Evolutionary conservation across 2,329 filamentous ascomycete species (phyloP).

Genomic region (Aspergillus sp.): DNA sequence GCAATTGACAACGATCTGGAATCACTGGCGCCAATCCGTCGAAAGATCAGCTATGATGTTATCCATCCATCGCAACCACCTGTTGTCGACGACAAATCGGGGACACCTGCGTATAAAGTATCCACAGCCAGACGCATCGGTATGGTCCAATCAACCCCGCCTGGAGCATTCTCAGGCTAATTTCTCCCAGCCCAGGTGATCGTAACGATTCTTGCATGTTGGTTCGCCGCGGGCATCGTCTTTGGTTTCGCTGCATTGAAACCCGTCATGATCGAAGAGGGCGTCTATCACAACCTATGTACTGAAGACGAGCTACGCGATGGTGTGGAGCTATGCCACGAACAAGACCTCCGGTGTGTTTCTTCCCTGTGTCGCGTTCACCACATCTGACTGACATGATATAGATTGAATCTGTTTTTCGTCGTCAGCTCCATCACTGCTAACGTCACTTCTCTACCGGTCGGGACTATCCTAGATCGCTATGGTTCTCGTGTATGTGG

Average conservation of each 20-base stretch:
- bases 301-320: constrained; percentile 50
- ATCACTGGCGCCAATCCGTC: constrained; percentile 15
- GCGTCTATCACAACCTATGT: constrained; percentile 68
- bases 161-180: constrained; percentile 54
- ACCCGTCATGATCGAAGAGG: constrained; percentile 72
- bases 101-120: constrained; percentile 51
- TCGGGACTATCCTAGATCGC: constrained; percentile 80
- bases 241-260: constrained; percentile 86
- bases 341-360: constrained; percentile 55
- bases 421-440: constrained; percentile 83
- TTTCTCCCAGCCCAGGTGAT: constrained; percentile 55
- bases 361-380: too few species aligned
- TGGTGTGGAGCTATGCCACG: constrained; percentile 54
- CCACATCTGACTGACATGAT: not conserved
- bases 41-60: constrained; percentile 41
- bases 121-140: constrained; percentile 19
- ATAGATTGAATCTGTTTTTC: constrained; percentile 81
- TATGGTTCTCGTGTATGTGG: constrained; percentile 78
- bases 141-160: not conserved
- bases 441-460: constrained; percentile 79
- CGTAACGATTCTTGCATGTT: constrained; percentile 68
- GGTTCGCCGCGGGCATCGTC: constrained; percentile 74
- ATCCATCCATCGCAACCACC: constrained; percentile 38
- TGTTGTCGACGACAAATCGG: constrained; percentile 39
- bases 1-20: constrained; percentile 6